These are phyloP conservation scores for Pseudohyphozyma bogoriensis DNA, from an alignment of 768 basidiomycete species.

Conservation along the genomic window DNA sequence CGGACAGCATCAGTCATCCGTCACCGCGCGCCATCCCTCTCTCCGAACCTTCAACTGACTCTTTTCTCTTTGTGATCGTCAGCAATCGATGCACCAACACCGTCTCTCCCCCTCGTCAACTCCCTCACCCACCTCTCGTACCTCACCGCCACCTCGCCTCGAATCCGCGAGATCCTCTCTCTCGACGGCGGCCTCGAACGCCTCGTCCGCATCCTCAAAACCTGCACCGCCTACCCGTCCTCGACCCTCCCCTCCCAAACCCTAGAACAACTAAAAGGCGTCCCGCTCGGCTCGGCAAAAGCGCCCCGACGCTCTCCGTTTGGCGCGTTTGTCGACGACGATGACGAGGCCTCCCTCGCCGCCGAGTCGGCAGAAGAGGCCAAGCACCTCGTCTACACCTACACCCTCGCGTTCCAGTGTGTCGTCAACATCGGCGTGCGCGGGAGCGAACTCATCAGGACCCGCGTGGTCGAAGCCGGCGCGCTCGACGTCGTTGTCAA, in stretches of 20 bases:
- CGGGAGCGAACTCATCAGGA: constrained; percentile 82
- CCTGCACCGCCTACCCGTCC: constrained; percentile 43
- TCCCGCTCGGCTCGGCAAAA: neutral
- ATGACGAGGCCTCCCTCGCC: neutral
- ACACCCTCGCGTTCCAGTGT: constrained; percentile 89
- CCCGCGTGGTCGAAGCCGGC: constrained; percentile 86
- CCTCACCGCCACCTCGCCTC: constrained; percentile 90
- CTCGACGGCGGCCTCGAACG: constrained; percentile 95
- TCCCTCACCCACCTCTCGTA: constrained; percentile 92
- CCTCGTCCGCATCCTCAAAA: constrained; percentile 76
- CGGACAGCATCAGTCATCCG: too few species aligned
- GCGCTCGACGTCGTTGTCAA: constrained; percentile 87
- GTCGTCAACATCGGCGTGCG: constrained; percentile 94
- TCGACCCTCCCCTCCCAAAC: neutral
- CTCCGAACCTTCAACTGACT: neutral
- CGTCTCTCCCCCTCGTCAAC: constrained; percentile 67
- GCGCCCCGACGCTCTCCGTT: constrained; percentile 25
- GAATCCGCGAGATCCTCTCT: constrained; percentile 96
- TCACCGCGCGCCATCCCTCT: neutral
- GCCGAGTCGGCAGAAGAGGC: neutral
- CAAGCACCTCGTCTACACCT: constrained; percentile 51
- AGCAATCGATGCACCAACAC: constrained; percentile 40
- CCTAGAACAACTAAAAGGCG: constrained; percentile 10
- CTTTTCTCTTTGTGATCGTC: neutral
- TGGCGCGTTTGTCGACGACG: constrained; percentile 20